Percentiles rank a stretch among this genome's conserved stretches.
These are phyloP conservation scores for Wakefieldia striispora DNA, from an alignment of 768 basidiomycete genomes.

Conservation along the genomic window DNA sequence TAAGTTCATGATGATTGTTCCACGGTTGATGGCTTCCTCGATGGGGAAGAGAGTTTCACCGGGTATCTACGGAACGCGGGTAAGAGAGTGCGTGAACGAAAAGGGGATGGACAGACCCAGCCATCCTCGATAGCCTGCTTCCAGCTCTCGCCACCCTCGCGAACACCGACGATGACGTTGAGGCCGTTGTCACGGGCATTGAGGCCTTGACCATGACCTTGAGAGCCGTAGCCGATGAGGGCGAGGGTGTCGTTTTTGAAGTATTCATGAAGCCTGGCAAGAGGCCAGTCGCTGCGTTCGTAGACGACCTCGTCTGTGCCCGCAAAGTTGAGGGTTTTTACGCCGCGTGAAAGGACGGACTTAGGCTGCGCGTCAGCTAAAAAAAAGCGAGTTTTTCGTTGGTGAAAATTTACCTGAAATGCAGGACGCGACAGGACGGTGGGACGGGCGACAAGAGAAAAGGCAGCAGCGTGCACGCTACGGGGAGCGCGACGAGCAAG, in stretches of 20 bases:
- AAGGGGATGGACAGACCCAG: conserved; percentile 59
- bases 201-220: conserved; percentile 97
- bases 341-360: conserved; percentile 63
- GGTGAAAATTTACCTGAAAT: conserved; percentile 35
- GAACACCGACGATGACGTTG: conserved; percentile 98
- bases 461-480: conserved; percentile 54
- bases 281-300: conserved; percentile 96
- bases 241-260: conserved; percentile 99
- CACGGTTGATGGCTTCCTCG: conserved; percentile 92
- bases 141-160: conserved; percentile 96
- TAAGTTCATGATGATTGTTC: conserved; percentile 99
- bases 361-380: conserved; percentile 7
- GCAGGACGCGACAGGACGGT: conserved; percentile 25
- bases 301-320: conserved; percentile 92
- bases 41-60: conserved; percentile 98
- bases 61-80: conserved; percentile 57
- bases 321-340: conserved; percentile 97
- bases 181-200: conserved; percentile 99
- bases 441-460: conserved; percentile 62
- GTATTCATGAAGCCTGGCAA: conserved; percentile 97
- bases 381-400: conserved; percentile 13
- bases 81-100: neutral
- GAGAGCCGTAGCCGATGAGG: conserved; percentile 98
- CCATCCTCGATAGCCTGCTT: conserved; percentile 93
- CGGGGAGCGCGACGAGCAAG: conserved; percentile 67